A percentile compares a stretch with the other conserved stretches of the same genome.
phyloP scores from a whole-genome alignment of 768 basidiomycete genomes.

The Psilocybe sp. region DNA sequence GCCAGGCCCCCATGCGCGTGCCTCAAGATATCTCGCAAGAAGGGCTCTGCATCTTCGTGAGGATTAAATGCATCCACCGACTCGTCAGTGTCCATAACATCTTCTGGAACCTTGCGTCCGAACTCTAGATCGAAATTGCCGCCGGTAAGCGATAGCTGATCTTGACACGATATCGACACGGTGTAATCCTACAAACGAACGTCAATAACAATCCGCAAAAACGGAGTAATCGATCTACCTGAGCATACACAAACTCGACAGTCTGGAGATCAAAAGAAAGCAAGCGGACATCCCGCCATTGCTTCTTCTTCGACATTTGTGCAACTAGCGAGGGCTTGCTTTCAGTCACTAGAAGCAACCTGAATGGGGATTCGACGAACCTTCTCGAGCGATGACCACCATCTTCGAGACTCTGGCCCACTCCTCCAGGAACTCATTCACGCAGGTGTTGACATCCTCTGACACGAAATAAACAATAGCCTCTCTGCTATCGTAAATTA shows the following conservation, averaged over 20 bases:
- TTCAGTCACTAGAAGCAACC: not conserved
- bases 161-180: slow-evolving; percentile 75
- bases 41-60: slow-evolving; percentile 76
- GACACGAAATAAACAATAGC: slow-evolving; percentile 89
- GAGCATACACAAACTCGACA: slow-evolving; percentile 83
- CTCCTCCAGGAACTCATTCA: slow-evolving; percentile 87
- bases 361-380: slow-evolving; percentile 30
- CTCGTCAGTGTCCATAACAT: slow-evolving; percentile 19
- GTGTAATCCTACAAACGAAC: slow-evolving; percentile 56
- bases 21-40: slow-evolving; percentile 68
- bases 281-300: slow-evolving; percentile 75
- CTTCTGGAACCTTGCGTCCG: slow-evolving; percentile 41
- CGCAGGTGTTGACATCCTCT: slow-evolving; percentile 83
- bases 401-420: slow-evolving; percentile 93
- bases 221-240: slow-evolving; percentile 31
- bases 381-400: slow-evolving; percentile 89
- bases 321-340: slow-evolving; percentile 55
- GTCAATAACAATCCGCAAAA: not conserved
- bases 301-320: slow-evolving; percentile 72
- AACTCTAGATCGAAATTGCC: slow-evolving; percentile 76
- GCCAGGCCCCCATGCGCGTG: slow-evolving; percentile 63
- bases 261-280: slow-evolving; percentile 90
- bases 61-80: slow-evolving; percentile 53
- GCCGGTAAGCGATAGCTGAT: slow-evolving; percentile 65
- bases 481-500: slow-evolving; percentile 86